Base-by-base conservation (phyloP, 306 rosid genomes). In the Cucumis cinereus region DNA sequence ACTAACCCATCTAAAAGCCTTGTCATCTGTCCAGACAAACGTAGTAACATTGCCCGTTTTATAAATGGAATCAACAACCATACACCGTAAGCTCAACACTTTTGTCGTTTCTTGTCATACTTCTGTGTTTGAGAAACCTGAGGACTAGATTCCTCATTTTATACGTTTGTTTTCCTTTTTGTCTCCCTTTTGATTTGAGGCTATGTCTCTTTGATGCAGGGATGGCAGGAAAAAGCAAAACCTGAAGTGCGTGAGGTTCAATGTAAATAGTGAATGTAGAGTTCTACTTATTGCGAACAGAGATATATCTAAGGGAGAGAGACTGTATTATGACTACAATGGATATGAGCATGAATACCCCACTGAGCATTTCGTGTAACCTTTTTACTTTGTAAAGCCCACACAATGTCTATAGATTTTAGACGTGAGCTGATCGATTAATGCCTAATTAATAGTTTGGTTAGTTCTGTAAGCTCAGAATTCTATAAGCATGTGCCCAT, bases 1-100 rank as follows among this genome's bases (percentile, higher is more conserved):
- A 75, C 91, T 22, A 77, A 82, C 73, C 88, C 97, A 77, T 90
- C 90, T 69, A 63, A 77, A 76, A 89, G 86, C 74, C 93, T 95
- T 43, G 97, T 95, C 78, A 82, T 95, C 79, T 95, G 96, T 86
- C 99, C 99, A 6, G 96, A 95, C 81, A 90, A 80, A 84, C 87
- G 82, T 6, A 83, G 96, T 79, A 95, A 95, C 86, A 92, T 89
- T 75, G 99, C 99, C 2, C 96, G 99, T 62, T 95, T 89, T 81
- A 87, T 95, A 35, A 95, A 89, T 56, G 99, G 99, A 85, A 95
- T 92, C 77, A 95, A 95, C 79, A 92, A 95, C 75, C 97, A 92
- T 81, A 86, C 92, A 24, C 83, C 79, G 99, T 90, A 87, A 84
- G 97, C 81, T 86, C 86, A 57, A 79, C 82, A 72, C 41, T 71